These are phyloP conservation scores for Mycena epipterygia DNA, from an alignment of 768 basidiomycete species.

Conservation along the genomic window DNA sequence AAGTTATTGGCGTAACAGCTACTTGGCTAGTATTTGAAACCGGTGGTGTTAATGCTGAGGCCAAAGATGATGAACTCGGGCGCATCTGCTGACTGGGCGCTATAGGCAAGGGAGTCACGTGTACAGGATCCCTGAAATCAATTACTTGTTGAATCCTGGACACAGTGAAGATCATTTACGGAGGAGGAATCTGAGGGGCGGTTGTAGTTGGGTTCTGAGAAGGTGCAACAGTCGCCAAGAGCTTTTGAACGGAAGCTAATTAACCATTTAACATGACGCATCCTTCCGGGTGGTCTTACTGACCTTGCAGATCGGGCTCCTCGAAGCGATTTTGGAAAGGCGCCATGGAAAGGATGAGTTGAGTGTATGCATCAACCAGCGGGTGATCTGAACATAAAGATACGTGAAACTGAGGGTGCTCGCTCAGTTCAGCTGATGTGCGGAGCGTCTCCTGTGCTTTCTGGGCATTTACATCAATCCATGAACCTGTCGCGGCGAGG, in stretches of 20 bases:
- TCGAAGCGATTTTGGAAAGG: constrained; percentile 48
- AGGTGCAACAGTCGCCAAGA: constrained; percentile 10
- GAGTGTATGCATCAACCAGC: constrained; percentile 51
- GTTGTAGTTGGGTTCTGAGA: not conserved
- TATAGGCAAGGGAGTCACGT: not conserved
- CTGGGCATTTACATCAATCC: constrained; percentile 5
- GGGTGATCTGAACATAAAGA: too few relatives aligned
- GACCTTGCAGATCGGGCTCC: constrained; percentile 52
- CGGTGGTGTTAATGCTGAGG: constrained; percentile 26
- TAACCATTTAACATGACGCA: not conserved
- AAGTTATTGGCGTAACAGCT: not conserved
- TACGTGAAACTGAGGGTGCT: constrained; percentile 45
- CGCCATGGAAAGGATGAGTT: constrained; percentile 49
- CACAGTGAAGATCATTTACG: constrained; percentile 1
- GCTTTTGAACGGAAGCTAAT: constrained; percentile 2
- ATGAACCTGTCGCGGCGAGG: not conserved
- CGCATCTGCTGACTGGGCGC: constrained; percentile 28
- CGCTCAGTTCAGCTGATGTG: constrained; percentile 41
- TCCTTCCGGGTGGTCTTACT: not conserved
- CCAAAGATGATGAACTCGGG: constrained; percentile 34
- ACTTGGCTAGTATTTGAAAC: not conserved
- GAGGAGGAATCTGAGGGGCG: not conserved
- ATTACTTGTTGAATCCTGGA: not conserved
- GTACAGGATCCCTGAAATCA: not conserved
- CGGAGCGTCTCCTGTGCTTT: constrained; percentile 42